Evolutionary conservation across 352 stramenopile genomes (phyloP), one percentile per base, ranked within the genome.

Genomic region (Globisporangium paroecandrum): DNA sequence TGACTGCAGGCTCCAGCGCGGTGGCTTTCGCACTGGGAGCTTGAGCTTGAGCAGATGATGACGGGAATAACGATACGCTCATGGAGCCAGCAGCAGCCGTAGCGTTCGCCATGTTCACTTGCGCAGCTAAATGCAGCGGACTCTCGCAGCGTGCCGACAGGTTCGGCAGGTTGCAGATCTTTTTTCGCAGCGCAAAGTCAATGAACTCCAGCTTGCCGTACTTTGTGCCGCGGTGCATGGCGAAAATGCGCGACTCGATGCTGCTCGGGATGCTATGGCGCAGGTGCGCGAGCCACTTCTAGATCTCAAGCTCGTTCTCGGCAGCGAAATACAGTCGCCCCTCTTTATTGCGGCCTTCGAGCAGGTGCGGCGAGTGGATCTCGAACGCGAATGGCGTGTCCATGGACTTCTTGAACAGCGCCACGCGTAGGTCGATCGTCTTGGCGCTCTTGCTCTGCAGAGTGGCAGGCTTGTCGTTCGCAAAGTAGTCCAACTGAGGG

Each of bases 281-380:
- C 38, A 98, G 61, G 38, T 94, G 79, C 0, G 88, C 85, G 12
- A 98, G 76, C 93, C 94, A 98, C 47, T 78, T 78, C 66, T 98
- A 90, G 25, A 96, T 88, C 65, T 97, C 89, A 43, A 96, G 68
- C 47, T 97, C 91, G 41, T 70, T 89, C 34, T 90, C 79, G 0
- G 89, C 86, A 0, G 89, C 83, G 56, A 97, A 97, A 64, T 95
- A 95, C 9, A 98, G 68, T 4, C 89, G 79, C 0, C 91, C 91
- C 77, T 97, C 90, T 47, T 89, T 88, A 70, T 98, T 98, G 46
- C 78, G 78, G 3, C 88, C 83, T 27, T 76, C 58, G 4, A 97
- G 74, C 15, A 98, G 77, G 68, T 93, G 75, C 7, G 89, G 89
- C n/a, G 89, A 97, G 71, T 97, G 89, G 41, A 98, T 77, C 71